phyloP scores from a whole-genome alignment of 257 asterid genomes.

The Solanum corneliomulleri region DNA sequence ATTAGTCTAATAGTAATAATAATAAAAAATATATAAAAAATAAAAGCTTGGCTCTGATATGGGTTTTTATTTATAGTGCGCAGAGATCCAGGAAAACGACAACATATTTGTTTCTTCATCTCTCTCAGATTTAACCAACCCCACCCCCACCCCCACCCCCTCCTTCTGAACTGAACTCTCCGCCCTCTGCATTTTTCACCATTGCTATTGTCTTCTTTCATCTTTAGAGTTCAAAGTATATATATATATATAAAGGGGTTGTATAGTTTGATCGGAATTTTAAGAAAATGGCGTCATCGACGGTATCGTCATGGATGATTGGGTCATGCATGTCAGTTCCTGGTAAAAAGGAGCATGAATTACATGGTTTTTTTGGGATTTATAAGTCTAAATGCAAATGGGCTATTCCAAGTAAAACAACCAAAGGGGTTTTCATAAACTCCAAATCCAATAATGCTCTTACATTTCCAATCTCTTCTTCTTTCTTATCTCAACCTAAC shows the following conservation, averaged over 20 bases:
- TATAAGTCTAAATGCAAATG: neutral
- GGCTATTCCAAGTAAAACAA: neutral
- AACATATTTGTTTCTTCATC: constrained; percentile 12
- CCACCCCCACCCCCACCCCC: neutral
- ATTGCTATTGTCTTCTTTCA: neutral
- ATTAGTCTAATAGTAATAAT: neutral
- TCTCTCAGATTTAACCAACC: constrained; percentile 28
- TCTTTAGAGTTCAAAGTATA: neutral
- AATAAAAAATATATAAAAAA: neutral
- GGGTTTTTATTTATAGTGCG: neutral
- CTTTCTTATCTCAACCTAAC: neutral
- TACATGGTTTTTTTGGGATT: neutral
- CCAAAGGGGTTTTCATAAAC: neutral
- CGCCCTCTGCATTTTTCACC: neutral
- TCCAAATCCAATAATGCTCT: neutral
- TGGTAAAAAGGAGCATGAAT: neutral
- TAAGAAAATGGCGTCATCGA: constrained; percentile 38
- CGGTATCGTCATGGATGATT: constrained; percentile 1
- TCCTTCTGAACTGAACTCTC: neutral
- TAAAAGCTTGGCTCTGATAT: neutral
- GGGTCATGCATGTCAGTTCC: constrained; percentile 2
- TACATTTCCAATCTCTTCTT: neutral
- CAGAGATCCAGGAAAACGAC: constrained; percentile 6
- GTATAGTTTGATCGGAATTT: neutral
- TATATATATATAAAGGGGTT: neutral